Conservation (phyloP, 441 rosid genomes). For the Euphorbia schlechtendalii region DNA sequence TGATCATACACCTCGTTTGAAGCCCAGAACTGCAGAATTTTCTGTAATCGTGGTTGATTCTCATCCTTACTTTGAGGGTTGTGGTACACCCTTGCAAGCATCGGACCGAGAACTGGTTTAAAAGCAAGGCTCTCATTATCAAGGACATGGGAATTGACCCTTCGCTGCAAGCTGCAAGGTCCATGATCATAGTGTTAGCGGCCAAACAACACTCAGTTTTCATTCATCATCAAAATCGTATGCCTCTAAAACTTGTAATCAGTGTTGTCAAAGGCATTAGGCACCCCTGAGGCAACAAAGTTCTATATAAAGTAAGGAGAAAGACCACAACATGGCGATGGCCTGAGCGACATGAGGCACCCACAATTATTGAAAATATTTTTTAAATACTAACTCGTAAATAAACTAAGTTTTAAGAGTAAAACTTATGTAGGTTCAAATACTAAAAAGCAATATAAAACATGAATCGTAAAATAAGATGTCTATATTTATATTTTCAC, state of each 20-base stretch:
- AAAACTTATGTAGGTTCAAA: no score
- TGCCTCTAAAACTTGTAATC: not conserved
- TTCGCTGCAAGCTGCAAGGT: conserved; percentile 64
- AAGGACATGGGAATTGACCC: conserved; percentile 59
- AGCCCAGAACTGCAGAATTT: conserved; percentile 88
- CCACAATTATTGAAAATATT: no score
- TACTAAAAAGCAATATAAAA: no score
- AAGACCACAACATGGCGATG: no score
- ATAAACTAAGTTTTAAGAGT: no score
- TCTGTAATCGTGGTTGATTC: conserved; percentile 74
- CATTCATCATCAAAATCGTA: not conserved
- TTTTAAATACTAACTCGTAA: no score
- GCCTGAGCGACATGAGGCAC: no score
- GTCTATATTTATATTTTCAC: no score
- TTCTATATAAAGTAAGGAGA: no score
- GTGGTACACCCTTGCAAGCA: conserved; percentile 81
- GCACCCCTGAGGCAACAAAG: no score
- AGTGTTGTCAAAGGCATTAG: no score
- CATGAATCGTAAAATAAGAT: no score
- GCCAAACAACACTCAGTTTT: not conserved
- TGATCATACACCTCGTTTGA: conserved; percentile 90
- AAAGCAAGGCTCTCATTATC: conserved; percentile 91
- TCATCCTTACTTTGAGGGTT: conserved; percentile 75
- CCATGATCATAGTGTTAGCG: conserved; percentile 3
- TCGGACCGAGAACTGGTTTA: conserved; percentile 74